Conservation (phyloP, 192 early-diverging fungal genomes). For the Coemansia pectinata region DNA sequence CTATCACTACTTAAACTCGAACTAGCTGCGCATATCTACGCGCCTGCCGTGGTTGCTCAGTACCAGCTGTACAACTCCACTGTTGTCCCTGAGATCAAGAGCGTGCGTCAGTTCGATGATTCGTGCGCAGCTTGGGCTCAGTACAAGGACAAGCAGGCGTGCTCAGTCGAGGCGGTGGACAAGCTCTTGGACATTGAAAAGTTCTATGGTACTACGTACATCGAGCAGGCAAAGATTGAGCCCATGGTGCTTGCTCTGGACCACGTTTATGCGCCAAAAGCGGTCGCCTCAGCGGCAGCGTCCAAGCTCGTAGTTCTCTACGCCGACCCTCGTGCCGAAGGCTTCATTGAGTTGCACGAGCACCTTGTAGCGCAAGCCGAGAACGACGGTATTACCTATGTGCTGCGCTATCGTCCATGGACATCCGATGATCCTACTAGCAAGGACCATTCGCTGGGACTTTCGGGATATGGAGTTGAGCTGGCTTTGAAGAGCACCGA, state of each 20-base stretch:
- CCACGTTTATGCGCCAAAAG: slow-evolving; percentile 52
- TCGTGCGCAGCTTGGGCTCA: slow-evolving; percentile 68
- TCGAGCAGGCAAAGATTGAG: slow-evolving; percentile 33
- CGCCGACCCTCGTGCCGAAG: slow-evolving; percentile 63
- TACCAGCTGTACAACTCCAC: slow-evolving; percentile 78
- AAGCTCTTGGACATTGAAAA: slow-evolving; percentile 47
- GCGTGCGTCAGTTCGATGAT: slow-evolving; percentile 59
- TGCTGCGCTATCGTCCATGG: slow-evolving; percentile 72
- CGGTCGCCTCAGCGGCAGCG: not conserved
- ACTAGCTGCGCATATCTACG: slow-evolving; percentile 67
- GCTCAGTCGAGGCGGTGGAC: slow-evolving; percentile 53
- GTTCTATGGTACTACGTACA: slow-evolving; percentile 37
- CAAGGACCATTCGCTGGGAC: slow-evolving; percentile 32
- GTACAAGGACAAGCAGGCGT: slow-evolving; percentile 70
- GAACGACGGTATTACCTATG: slow-evolving; percentile 58
- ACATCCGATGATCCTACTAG: not conserved
- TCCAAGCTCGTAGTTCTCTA: slow-evolving; percentile 66
- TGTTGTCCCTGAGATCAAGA: slow-evolving; percentile 60
- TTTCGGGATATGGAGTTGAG: slow-evolving; percentile 93
- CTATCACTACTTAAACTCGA: slow-evolving; percentile 67
- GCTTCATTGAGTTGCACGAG: slow-evolving; percentile 63
- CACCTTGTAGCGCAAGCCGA: slow-evolving; percentile 57
- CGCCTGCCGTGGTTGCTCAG: slow-evolving; percentile 80
- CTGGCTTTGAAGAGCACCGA: slow-evolving; percentile 95
- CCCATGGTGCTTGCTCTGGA: slow-evolving; percentile 60